phyloP scores from a whole-genome alignment of 768 basidiomycete genomes.

The Trametes punicea region DNA sequence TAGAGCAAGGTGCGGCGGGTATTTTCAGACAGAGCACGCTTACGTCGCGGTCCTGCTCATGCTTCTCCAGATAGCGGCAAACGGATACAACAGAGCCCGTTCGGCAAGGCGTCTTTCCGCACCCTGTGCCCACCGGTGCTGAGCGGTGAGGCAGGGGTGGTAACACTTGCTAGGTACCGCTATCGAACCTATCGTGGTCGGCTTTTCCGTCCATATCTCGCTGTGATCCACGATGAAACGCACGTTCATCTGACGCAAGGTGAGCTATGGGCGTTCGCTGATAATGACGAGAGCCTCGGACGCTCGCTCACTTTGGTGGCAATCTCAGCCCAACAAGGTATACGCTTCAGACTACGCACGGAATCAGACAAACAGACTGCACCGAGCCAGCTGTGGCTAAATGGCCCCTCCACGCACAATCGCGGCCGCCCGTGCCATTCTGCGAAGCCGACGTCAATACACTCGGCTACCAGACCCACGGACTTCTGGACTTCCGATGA shows the following conservation, averaged over 20 bases:
- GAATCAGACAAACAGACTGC: constrained; percentile 2
- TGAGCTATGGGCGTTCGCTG: not conserved
- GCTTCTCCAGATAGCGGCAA: constrained; percentile 13
- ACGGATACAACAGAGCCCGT: constrained; percentile 7
- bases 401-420: not conserved
- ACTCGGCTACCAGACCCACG: constrained; percentile 4
- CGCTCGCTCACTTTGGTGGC: not conserved
- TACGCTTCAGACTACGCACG: constrained; percentile 17
- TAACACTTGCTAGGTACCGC: not conserved
- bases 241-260: constrained; percentile 1
- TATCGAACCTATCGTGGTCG: not conserved
- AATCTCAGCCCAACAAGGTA: constrained; percentile 10
- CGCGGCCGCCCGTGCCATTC: not conserved
- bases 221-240: not conserved
- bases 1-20: not conserved
- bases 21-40: constrained; percentile 11
- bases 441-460: not conserved
- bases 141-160: constrained; percentile 1
- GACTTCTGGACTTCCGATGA: constrained; percentile 8
- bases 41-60: not conserved
- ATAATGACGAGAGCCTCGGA: not conserved
- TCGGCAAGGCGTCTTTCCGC: constrained; percentile 11
- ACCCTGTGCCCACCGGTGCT: constrained; percentile 13
- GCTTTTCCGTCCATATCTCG: not conserved
- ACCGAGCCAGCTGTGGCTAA: constrained; percentile 4